A percentile compares a stretch with the other conserved stretches of the same genome.
phyloP scores from a whole-genome alignment of 2,329 filamentous ascomycete genomes.

The Penicillium sp. region DNA sequence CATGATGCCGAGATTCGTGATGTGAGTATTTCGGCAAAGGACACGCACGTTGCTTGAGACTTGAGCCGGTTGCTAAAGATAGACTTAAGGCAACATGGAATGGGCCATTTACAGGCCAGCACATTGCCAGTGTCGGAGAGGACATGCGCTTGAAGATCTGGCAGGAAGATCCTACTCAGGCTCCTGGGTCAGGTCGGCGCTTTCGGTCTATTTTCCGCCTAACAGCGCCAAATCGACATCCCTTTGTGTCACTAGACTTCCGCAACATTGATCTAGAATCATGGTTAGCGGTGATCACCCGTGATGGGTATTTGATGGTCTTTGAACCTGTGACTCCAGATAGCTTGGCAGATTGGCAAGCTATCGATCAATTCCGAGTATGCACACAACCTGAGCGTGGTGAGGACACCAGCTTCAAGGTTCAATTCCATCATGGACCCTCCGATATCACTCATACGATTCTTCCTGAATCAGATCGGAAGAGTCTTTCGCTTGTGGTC shows the following conservation, averaged over 20 bases:
- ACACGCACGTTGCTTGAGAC: conserved; percentile 1
- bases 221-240: conserved; percentile 60
- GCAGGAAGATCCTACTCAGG: conserved; percentile 80
- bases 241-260: conserved; percentile 74
- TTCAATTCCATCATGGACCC: conserved; percentile 83
- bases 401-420: conserved; percentile 79
- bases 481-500: conserved; percentile 74
- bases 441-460: conserved; percentile 66
- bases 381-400: conserved; percentile 65
- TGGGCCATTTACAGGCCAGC: conserved; percentile 79
- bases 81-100: conserved; percentile 76
- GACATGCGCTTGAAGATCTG: conserved; percentile 88
- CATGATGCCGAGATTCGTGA: conserved; percentile 88
- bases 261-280: conserved; percentile 78
- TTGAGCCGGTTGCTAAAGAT: conserved; percentile 15
- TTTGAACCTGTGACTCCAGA: conserved; percentile 83
- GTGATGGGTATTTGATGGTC: conserved; percentile 72
- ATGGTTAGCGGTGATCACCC: conserved; percentile 76
- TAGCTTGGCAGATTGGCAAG: conserved; percentile 67
- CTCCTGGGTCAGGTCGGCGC: conserved; percentile 65
- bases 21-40: conserved; percentile 47
- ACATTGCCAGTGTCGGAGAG: conserved; percentile 80
- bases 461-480: conserved; percentile 71
- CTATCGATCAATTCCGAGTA: conserved; percentile 70
- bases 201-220: conserved; percentile 66